These are phyloP conservation scores for Globisporangium mamillatum DNA, from an alignment of 352 stramenopile genomes.

Conservation along the genomic window DNA sequence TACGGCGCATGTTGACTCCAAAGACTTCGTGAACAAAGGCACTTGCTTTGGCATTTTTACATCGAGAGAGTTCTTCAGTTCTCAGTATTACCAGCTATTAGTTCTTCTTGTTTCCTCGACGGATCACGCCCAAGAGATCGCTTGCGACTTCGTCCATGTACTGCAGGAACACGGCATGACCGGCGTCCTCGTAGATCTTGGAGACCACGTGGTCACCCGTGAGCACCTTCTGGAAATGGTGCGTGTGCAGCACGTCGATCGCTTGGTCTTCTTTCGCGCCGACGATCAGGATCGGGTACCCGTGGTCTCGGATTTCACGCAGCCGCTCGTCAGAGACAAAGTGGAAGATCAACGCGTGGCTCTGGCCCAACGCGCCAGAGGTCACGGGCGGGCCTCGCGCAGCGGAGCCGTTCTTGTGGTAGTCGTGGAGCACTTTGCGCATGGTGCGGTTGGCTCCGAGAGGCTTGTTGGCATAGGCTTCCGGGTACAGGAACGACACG, in stretches of 20 bases:
- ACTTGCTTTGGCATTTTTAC: no score
- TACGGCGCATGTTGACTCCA: no score
- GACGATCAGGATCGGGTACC: background rate
- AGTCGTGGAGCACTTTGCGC: background rate
- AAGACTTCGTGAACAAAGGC: no score
- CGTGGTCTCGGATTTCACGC: background rate
- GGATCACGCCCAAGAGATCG: background rate
- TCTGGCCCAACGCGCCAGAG: slow-evolving; percentile 24
- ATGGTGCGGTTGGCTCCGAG: background rate
- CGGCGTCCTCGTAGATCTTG: background rate
- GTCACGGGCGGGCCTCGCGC: background rate
- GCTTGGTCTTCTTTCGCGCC: background rate
- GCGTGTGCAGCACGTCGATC: background rate
- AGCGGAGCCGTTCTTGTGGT: slow-evolving; percentile 2
- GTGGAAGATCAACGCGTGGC: slow-evolving; percentile 31
- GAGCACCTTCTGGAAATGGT: background rate
- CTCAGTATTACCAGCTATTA: no score
- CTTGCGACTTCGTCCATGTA: background rate
- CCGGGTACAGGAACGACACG: slow-evolving; percentile 7
- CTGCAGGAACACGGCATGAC: background rate
- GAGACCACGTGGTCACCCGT: background rate
- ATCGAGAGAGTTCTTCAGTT: background rate
- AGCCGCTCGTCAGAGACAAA: slow-evolving; percentile 42
- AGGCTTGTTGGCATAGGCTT: background rate
- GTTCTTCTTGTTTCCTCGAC: background rate